phyloP scores from a whole-genome alignment of 2,329 filamentous ascomycete genomes.

The Nemania abortiva region DNA sequence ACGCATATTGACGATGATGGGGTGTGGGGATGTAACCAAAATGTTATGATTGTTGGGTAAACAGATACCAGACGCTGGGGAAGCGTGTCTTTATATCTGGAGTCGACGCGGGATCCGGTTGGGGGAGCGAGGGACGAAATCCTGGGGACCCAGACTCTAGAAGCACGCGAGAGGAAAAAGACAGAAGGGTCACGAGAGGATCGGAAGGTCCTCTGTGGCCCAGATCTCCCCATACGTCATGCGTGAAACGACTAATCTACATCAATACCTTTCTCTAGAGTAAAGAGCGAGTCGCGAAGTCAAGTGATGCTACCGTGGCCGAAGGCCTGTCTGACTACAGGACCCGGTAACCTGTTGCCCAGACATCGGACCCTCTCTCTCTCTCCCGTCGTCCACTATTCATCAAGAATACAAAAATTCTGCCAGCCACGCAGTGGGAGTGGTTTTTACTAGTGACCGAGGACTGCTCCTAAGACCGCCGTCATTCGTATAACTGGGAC shows the following conservation, averaged over 20 bases:
- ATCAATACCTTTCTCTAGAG: not conserved
- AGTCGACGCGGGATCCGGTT: conserved; percentile 11
- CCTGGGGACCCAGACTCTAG: conserved; percentile 16
- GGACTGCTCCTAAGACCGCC: conserved; percentile 1
- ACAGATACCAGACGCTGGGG: not conserved
- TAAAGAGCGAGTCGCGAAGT: conserved; percentile 30
- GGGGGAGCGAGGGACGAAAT: conserved; percentile 1
- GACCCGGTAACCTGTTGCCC: not conserved
- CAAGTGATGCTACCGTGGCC: conserved; percentile 7
- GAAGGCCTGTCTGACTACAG: conserved; percentile 7
- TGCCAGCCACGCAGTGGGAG: conserved; percentile 2
- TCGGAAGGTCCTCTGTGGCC: conserved; percentile 5
- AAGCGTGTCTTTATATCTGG: conserved; percentile 14
- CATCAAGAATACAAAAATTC: conserved; percentile 4
- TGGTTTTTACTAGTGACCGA: conserved; percentile 8
- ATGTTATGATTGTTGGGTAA: not conserved
- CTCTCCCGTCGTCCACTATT: not conserved
- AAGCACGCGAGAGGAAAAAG: not conserved
- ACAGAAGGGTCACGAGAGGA: conserved; percentile 2
- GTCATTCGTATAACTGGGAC: conserved; percentile 8
- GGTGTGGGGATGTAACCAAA: not conserved
- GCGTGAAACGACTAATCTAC: conserved; percentile 1
- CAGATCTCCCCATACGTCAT: conserved; percentile 25
- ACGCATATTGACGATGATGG: conserved; percentile 42
- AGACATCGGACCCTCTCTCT: not conserved